A percentile compares a stretch with the other conserved stretches of the same genome.
Evolutionary conservation across 768 basidiomycete genomes (phyloP).

Genomic region (Chalciporus piperatus): DNA sequence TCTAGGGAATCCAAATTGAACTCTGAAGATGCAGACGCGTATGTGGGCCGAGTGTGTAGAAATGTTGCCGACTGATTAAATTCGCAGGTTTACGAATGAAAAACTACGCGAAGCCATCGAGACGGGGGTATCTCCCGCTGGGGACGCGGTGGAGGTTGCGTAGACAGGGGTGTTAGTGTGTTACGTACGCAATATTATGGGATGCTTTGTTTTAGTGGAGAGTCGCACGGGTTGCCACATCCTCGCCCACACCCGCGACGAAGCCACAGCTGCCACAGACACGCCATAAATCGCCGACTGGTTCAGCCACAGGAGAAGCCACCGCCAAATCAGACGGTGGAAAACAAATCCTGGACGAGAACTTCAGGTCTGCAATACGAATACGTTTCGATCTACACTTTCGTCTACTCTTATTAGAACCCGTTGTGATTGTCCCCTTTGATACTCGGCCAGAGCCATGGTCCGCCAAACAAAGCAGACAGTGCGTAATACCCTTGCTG

Average conservation of each 20-base stretch:
- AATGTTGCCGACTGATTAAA: too few species aligned
- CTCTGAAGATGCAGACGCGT: not conserved
- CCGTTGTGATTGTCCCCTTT: slow-evolving; percentile 12
- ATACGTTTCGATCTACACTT: not conserved
- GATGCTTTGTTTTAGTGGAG: too few species aligned
- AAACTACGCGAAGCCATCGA: too few species aligned
- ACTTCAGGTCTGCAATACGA: not conserved
- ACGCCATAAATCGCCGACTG: slow-evolving; percentile 23
- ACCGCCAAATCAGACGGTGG: slow-evolving; percentile 13
- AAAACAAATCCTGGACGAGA: too few species aligned
- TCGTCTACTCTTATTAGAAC: slow-evolving; percentile 12
- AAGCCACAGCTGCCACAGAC: slow-evolving; percentile 21
- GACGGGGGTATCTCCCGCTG: too few species aligned
- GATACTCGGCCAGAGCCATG: slow-evolving; percentile 14
- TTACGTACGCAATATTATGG: not conserved
- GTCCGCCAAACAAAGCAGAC: slow-evolving; percentile 34
- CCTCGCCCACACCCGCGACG: slow-evolving; percentile 12
- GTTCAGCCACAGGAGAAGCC: slow-evolving; percentile 28
- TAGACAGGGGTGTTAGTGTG: not conserved
- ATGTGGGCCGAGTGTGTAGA: too few species aligned
- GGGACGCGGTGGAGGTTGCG: too few species aligned
- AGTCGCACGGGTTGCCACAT: slow-evolving; percentile 5
- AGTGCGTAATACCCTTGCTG: slow-evolving; percentile 27
- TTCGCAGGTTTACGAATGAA: too few species aligned
- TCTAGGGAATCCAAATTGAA: not conserved